Evolutionary conservation across 2,329 filamentous ascomycete genomes (phyloP), one percentile per base, ranked within the genome.

Genomic region (Chaetomium sp.): DNA sequence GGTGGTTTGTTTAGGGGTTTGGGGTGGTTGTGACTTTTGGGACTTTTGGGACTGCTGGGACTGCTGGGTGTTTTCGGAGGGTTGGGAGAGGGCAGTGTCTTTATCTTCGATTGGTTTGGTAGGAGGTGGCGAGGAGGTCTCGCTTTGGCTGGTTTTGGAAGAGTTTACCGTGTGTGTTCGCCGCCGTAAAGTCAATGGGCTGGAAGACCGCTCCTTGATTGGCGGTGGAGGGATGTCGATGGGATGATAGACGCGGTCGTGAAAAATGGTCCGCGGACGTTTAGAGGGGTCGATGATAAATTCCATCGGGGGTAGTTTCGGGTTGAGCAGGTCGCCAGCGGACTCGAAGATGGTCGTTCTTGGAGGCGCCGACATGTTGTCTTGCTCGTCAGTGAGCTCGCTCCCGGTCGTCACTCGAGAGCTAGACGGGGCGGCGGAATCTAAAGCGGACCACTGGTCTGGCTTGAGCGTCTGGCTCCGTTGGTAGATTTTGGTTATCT

Each of bases 301-400:
- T 53, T 93, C 89, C 3, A 86, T 82, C 0, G 90, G 85, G 19
- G 95, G 94, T 38, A 98, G 79, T 56, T 93, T 94, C 5, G 95
- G 95, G 74, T 94, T 96, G 49, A 99, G 84, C 3, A 99, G 80
- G 75, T 99, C 94, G 12, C 93, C 92, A 0, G 95, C 95, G 4
- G 94, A 93, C 78, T 99, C 95, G 66, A 99, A 96, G 68, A 99
- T 90, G 0, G 92, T 96, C 0, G 95, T 98, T 71, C 87, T 90
- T 0, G 95, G 95, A 4, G 95, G 95, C 8, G 92, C 89, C 60
- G 85, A 81, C 62, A 90, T 76, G 12, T 75, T 78, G 49, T 81
- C 77, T 2, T 73, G 69, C 10, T 80, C 80, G 19, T 80, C 78
- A 2, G 77, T 76, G 19, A 81, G 71, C 66, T 85, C 83, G 8